Conservation (phyloP, 2,329 filamentous ascomycete species). For the Aaosphaeria arxii region DNA sequence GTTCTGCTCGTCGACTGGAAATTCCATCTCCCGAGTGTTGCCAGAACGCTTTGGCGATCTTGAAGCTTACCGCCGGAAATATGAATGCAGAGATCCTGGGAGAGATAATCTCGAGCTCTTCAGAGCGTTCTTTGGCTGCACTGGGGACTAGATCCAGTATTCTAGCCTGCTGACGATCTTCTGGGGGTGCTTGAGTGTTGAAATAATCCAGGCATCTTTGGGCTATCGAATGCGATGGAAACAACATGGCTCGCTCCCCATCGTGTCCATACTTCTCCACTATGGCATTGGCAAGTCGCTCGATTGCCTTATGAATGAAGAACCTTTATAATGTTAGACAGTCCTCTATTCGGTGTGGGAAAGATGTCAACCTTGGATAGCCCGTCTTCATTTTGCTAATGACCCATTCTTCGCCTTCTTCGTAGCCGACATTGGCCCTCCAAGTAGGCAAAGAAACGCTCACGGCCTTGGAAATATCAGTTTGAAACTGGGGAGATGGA, state of each 20-base stretch:
- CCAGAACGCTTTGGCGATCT: conserved; percentile 90
- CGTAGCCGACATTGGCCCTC: conserved; percentile 86
- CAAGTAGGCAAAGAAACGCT: conserved; percentile 96
- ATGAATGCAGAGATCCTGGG: conserved; percentile 58
- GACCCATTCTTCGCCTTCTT: conserved; percentile 90
- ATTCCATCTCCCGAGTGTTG: conserved; percentile 93
- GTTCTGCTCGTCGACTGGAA: conserved; percentile 87
- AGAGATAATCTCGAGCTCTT: conserved; percentile 43
- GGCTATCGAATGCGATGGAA: conserved; percentile 71
- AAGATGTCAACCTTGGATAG: conserved; percentile 68
- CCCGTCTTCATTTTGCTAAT: conserved; percentile 79
- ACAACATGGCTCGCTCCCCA: conserved; percentile 73
- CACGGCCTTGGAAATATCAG: conserved; percentile 64
- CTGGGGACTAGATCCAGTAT: conserved; percentile 65
- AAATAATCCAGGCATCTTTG: conserved; percentile 74
- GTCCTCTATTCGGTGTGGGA: not conserved
- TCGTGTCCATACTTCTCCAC: conserved; percentile 60
- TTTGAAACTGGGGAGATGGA: conserved; percentile 2
- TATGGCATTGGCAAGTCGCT: conserved; percentile 68
- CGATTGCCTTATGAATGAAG: conserved; percentile 84
- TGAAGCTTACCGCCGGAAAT: conserved; percentile 64
- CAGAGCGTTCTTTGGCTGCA: conserved; percentile 50
- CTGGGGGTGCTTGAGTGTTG: conserved; percentile 53
- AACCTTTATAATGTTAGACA: conserved; percentile 56
- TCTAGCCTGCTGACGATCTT: conserved; percentile 49